Evolutionary conservation across 306 rosid genomes (phyloP).

Genomic region (Malus domestica): DNA sequence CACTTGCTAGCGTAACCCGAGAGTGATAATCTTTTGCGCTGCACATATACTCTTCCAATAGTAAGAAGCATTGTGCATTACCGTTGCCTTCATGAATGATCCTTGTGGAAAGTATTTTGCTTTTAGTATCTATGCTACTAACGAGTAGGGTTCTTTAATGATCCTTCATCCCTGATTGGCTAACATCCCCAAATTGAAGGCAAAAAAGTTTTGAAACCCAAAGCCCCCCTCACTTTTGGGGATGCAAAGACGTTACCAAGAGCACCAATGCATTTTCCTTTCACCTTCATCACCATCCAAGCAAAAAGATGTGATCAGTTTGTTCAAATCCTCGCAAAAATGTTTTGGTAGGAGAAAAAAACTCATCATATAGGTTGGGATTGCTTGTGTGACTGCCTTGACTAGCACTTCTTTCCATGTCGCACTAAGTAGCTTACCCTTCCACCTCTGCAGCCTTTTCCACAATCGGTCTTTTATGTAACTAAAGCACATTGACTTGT

Average conservation of each 20-base stretch:
- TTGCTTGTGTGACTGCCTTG: neutral
- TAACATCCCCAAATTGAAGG: neutral
- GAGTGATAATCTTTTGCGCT: too few species aligned
- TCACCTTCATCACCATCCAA: too few species aligned
- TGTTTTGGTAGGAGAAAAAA: neutral
- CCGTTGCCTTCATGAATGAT: neutral
- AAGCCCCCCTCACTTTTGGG: accelerated
- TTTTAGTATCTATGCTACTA: too few species aligned
- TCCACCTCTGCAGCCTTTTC: neutral
- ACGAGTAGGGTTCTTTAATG: too few species aligned
- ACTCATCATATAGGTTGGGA: neutral
- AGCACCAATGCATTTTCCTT: neutral
- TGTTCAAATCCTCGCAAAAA: neutral
- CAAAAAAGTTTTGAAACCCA: neutral
- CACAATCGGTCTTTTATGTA: neutral
- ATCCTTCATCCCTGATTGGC: neutral
- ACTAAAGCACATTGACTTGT: neutral
- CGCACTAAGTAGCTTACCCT: neutral
- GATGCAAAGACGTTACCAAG: neutral
- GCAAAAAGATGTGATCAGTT: neutral
- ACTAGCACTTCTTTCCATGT: neutral
- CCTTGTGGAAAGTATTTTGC: neutral
- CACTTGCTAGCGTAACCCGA: too few species aligned
- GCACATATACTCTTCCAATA: too few species aligned
- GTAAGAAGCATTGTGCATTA: too few species aligned